Base-by-base conservation (phyloP, 2,329 filamentous ascomycete genomes). In the Aspergillus piperis region DNA sequence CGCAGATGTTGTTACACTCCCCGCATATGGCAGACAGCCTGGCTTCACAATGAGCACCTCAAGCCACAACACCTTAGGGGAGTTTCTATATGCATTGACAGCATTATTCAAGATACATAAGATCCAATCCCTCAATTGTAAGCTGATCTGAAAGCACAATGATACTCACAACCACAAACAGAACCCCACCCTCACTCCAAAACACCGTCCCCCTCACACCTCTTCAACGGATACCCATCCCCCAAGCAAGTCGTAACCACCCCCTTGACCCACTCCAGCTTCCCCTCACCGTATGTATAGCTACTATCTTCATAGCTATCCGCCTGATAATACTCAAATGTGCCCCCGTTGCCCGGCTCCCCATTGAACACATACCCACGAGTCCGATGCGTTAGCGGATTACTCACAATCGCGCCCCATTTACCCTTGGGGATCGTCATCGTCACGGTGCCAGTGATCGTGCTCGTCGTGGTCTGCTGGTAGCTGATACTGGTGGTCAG, bases 331-430 rank as follows among this genome's bases (percentile, higher is more conserved):
- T 62, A 64, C 56, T 64, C 54, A 27, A 55, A 66, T 2, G 52
- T 44, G 1, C 32, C 32, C 1, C 32, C 64, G 19, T 36, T 58
- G 2, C 62, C 64, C 19, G 64, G 62, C 41, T 59, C 38, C 15
- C 64, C 64, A n/a, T 13, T 61, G 50, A 63, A 66, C 6, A 66
- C 62, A 47, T 66, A 66, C 13, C 64, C 64, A 4, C 54, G 39
- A n/a, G 54, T 57, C 10, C 64, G 64, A 27, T 63, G 52, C 19
- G 64, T 66, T 32, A 61, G 25, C 0, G 64, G 64, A 51, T 66
- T 66, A 49, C 64, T 66, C 6, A 66, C 58, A 39, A 66, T 63
- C 3, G 62, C 60, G 8, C 64, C 64, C 62, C 62, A 66, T 57
- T 27, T 59, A 54, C 58, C 58, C 32, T 61, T 55, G 4, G 64